phyloP scores from a whole-genome alignment of 352 stramenopile species.

The Globisporangium heterothallicum region DNA sequence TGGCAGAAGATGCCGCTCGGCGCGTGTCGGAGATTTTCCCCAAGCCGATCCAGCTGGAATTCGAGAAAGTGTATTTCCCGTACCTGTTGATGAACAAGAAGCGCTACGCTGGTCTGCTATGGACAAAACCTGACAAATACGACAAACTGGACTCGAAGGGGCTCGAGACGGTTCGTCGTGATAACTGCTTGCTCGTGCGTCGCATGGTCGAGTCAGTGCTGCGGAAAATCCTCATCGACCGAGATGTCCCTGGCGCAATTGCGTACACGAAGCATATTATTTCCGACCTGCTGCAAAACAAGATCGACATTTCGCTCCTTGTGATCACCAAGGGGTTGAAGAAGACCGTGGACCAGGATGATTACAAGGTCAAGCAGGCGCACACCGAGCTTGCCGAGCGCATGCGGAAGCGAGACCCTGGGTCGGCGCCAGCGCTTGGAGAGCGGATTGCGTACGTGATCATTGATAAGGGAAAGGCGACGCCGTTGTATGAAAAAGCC shows the following conservation, averaged over 20 bases:
- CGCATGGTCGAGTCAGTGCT: constrained; percentile 97
- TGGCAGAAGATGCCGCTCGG: constrained; percentile 96
- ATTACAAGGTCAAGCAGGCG: constrained; percentile 99
- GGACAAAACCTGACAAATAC: constrained; percentile 93
- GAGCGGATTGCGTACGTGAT: constrained; percentile 99
- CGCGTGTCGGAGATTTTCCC: constrained; percentile 96
- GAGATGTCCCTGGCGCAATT: constrained; percentile 94
- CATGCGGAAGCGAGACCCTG: constrained; percentile 98
- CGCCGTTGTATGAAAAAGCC: constrained; percentile 95
- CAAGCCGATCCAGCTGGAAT: constrained; percentile 97
- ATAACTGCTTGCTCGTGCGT: constrained; percentile 98
- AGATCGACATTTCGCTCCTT: constrained; percentile 99
- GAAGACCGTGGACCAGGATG: constrained; percentile 96
- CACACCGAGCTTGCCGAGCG: constrained; percentile 98
- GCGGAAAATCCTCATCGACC: constrained; percentile 98
- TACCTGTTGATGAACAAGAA: constrained; percentile 99
- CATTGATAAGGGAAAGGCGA: constrained; percentile 95
- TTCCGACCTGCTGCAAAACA: constrained; percentile 98
- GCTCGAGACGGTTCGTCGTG: constrained; percentile 97
- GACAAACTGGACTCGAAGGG: constrained; percentile 99
- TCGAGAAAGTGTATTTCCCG: constrained; percentile 99
- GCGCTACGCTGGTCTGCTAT: constrained; percentile 80
- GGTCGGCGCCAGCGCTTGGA: constrained; percentile 95
- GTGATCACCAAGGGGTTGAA: constrained; percentile 99
- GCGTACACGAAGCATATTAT: constrained; percentile 98